phyloP scores from a whole-genome alignment of 495 filamentous ascomycete genomes.

The Bathelium albidoporum region DNA sequence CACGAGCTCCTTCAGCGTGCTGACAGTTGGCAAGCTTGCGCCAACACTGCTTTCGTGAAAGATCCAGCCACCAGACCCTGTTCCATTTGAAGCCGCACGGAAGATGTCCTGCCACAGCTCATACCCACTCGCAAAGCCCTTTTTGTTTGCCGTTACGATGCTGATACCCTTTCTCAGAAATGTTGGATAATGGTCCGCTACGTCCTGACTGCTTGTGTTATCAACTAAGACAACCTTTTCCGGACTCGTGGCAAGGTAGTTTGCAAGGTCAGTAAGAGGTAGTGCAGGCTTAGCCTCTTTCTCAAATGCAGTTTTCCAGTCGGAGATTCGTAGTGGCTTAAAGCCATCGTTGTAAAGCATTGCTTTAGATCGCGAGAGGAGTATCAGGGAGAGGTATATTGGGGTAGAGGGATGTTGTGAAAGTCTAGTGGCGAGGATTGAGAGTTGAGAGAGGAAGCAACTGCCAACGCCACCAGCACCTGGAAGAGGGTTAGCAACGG shows the following conservation, averaged over 20 bases:
- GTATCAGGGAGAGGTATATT: constrained; percentile 57
- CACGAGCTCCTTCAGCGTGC: constrained; percentile 78
- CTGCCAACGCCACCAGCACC: constrained; percentile 90
- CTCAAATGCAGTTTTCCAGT: constrained; percentile 34
- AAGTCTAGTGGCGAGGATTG: constrained; percentile 41
- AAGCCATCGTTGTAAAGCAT: constrained; percentile 56
- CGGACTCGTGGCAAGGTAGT: constrained; percentile 60
- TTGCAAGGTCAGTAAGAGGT: constrained; percentile 53
- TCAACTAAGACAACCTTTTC: constrained; percentile 73
- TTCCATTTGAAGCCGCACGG: constrained; percentile 38
- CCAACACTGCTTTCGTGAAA: constrained; percentile 93
- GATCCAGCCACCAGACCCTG: constrained; percentile 52
- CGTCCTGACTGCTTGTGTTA: constrained; percentile 77
- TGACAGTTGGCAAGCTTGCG: constrained; percentile 83
- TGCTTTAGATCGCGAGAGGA: constrained; percentile 72
- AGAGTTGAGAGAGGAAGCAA: constrained; percentile 76
- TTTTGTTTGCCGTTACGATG: constrained; percentile 95
- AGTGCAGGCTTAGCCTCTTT: constrained; percentile 48
- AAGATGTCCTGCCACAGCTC: constrained; percentile 78
- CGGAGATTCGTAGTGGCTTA: constrained; percentile 26
- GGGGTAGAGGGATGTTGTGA: constrained; percentile 39
- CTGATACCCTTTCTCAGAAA: constrained; percentile 71
- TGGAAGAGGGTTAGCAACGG: constrained; percentile 28
- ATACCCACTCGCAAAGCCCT: constrained; percentile 73
- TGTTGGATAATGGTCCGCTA: constrained; percentile 68